Base-by-base conservation (phyloP, 2,329 filamentous ascomycete species). In the Colletotrichum phormii region DNA sequence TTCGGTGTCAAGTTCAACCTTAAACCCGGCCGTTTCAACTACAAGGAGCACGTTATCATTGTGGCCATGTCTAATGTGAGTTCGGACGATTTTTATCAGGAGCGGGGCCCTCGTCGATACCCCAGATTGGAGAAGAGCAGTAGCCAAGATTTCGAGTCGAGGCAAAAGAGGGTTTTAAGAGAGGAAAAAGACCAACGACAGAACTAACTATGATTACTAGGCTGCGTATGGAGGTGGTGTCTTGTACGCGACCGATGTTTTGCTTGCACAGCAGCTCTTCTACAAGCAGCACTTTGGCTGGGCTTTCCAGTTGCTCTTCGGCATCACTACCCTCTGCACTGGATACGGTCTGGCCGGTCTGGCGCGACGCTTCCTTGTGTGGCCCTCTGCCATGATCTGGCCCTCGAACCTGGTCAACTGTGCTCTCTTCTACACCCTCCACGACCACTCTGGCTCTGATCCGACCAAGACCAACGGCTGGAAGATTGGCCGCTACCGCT, bases 341-440 rank as follows among this genome's bases (percentile, higher is more conserved):
- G 91, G 91, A 6, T 91, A 91, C 74, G 90, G 90, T 2, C 82
- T 92, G 35, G 91, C 91, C 8, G 90, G 90, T 3, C 78, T 92
- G 69, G 84, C 86, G 33, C 84, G 89, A 26, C 86, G 89, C 46
- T 92, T 90, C 80, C 85, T 92, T 33, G 86, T 90, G 31, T 88
- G 84, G 80, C 90, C 89, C 1, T 89, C 90, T 2, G 86, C 89
- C 64, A 92, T 92, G 89, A 88, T 92, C 64, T 92, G 90, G 90
- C 90, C 90, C 1, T 84, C 86, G 26, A 86, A 88, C 33, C 82
- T 91, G 42, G 88, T 91, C 77, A 92, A 90, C 77, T 86, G 88
- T 53, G 86, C 90, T 1, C 85, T 93, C 42, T 91, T 92, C 79
- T 88, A 90, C 77, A 88, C 90, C 2, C 84, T 94, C 53, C 91